Conservation (phyloP, 2,329 filamentous ascomycete genomes). For the Neofusicoccum sp. region DNA sequence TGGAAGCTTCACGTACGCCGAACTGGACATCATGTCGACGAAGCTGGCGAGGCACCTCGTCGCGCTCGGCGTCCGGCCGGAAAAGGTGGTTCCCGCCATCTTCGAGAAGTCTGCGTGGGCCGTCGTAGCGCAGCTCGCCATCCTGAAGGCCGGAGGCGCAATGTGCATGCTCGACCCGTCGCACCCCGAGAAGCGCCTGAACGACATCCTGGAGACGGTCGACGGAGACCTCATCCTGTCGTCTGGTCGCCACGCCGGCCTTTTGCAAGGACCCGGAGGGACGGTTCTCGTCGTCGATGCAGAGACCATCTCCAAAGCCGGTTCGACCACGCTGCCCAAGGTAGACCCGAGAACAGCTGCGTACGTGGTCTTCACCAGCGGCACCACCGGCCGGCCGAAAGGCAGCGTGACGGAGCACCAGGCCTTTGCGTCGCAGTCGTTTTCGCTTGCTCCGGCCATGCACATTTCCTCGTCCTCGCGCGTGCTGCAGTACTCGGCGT, state of each 20-base stretch:
- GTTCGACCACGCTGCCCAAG: neutral
- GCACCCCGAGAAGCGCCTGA: neutral
- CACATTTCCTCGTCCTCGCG: conserved; percentile 20
- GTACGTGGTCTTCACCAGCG: conserved; percentile 35
- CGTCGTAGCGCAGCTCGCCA: conserved; percentile 34
- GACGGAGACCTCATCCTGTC: conserved; percentile 31
- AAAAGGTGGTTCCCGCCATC: neutral
- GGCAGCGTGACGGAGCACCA: conserved; percentile 32
- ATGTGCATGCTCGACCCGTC: conserved; percentile 31
- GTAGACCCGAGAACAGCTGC: neutral
- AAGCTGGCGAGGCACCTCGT: conserved; percentile 43
- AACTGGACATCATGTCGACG: conserved; percentile 36
- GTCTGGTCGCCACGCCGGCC: conserved; percentile 22
- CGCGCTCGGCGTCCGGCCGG: conserved; percentile 26
- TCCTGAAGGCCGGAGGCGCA: conserved; percentile 32
- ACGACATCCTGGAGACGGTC: conserved; percentile 26
- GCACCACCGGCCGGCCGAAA: conserved; percentile 37
- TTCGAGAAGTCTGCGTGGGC: conserved; percentile 26
- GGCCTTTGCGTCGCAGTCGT: conserved; percentile 27
- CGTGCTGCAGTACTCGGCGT: conserved; percentile 18
- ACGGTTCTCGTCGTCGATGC: neutral
- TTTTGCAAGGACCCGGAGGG: neutral
- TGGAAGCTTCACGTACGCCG: conserved; percentile 47
- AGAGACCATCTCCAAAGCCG: neutral
- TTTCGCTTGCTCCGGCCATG: neutral